Percentiles rank a stretch among this genome's conserved stretches.
Conservation (phyloP, 2,329 filamentous ascomycete genomes). For the Alternaria sp. region DNA sequence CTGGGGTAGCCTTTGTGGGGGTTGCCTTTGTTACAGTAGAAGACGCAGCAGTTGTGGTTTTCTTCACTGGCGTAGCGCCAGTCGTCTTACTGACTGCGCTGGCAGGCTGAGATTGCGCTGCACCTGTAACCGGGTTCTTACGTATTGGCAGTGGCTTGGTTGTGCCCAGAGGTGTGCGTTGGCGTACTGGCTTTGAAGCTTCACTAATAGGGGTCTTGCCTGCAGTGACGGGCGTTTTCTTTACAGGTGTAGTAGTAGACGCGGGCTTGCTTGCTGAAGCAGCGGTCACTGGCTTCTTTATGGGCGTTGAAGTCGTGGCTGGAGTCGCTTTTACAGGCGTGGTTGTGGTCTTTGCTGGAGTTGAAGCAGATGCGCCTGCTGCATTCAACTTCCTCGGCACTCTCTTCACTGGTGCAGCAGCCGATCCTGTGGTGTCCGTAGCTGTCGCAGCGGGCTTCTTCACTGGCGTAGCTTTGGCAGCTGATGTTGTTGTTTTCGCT, state of each 20-base stretch:
- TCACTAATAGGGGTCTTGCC: conserved; percentile 27
- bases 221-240: conserved; percentile 28
- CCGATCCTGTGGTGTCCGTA: conserved; percentile 15
- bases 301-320: conserved; percentile 13
- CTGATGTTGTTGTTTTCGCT: conserved; percentile 25
- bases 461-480: conserved; percentile 23
- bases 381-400: conserved; percentile 27
- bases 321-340: conserved; percentile 17
- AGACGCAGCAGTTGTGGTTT: conserved; percentile 18
- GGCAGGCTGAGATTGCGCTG: conserved; percentile 13
- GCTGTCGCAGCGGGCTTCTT: conserved; percentile 24
- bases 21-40: conserved; percentile 15
- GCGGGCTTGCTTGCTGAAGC: conserved; percentile 34
- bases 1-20: conserved; percentile 18
- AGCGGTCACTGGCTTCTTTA: conserved; percentile 12
- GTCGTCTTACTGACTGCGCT: conserved; percentile 26
- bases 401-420: conserved; percentile 38
- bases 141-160: conserved; percentile 30
- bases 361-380: conserved; percentile 13
- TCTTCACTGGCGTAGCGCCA: conserved; percentile 20
- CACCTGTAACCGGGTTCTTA: conserved; percentile 10
- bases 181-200: conserved; percentile 25
- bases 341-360: conserved; percentile 8
- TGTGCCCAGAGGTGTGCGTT: conserved; percentile 26
- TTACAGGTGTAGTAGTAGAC: conserved; percentile 27